These are phyloP conservation scores for Calonectria montana DNA, from an alignment of 2,329 filamentous ascomycete genomes.

Conservation along the genomic window DNA sequence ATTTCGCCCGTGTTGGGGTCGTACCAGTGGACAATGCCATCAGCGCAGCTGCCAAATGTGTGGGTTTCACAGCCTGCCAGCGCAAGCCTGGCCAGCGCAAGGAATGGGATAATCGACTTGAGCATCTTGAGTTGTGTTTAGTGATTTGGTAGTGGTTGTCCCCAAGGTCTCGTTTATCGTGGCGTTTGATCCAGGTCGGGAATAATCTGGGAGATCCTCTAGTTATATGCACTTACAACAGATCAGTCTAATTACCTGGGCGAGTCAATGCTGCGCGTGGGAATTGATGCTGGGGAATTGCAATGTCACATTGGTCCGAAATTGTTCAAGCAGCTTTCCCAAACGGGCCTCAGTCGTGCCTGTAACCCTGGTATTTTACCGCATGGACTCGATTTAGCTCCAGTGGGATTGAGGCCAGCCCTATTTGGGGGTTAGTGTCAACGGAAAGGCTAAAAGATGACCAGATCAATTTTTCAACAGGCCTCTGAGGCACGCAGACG, in stretches of 20 bases:
- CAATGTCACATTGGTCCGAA: background rate
- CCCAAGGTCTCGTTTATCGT: background rate
- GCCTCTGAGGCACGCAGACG: background rate
- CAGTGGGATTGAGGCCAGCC: background rate
- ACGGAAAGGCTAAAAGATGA: background rate
- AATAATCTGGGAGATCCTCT: background rate
- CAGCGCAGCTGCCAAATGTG: conserved; percentile 33
- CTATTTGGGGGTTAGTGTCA: background rate
- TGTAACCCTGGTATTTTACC: background rate
- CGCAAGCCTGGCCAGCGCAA: conserved; percentile 25
- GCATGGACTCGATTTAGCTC: background rate
- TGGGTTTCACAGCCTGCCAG: conserved; percentile 28
- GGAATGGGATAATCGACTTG: conserved; percentile 2
- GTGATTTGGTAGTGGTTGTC: background rate
- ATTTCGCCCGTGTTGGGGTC: conserved; percentile 64
- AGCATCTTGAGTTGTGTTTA: conserved; percentile 18
- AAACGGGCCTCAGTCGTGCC: background rate
- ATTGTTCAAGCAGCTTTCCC: background rate
- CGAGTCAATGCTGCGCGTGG: background rate
- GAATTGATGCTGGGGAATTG: background rate
- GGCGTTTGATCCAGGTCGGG: background rate
- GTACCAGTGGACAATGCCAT: conserved; percentile 50
- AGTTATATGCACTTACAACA: background rate
- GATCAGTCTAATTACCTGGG: background rate
- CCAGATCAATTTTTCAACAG: background rate